Evolutionary conservation across 768 basidiomycete species (phyloP), one percentile per base, ranked within the genome.

Genomic region (Hygrophorus pudorinus): DNA sequence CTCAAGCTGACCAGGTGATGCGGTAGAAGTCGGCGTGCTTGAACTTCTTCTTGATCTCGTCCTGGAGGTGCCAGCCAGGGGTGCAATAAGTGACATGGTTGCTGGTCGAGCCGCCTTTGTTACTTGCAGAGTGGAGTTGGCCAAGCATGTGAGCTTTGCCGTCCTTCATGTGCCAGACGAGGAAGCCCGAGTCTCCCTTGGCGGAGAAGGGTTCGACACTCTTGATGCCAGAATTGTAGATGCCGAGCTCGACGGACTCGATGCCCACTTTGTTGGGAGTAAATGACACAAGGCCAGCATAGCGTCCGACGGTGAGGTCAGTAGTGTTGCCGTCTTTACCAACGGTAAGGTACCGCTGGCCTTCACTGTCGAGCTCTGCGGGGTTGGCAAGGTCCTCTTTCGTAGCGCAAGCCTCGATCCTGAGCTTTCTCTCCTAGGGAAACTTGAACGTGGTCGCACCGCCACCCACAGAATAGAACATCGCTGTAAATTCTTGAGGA

Each of bases 21-120:
- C 70, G 68, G 24, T 78, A 53, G 17, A 64, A 65, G 51, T 78
- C 74, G 14, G 80, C 63, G 47, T 66, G 18, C 66, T 20, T 76
- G 79, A 54, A 68, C 73, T 33, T 71, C 51, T 3, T 61, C 60
- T 49, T 70, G 65, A 4, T 73, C 71, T 51, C 69, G 69, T 75
- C 76, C 7, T 52, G 51, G 20, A 68, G 67, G 32, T 57, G 54
- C 11, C 66, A 47, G 28, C 63, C 61, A 13, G 66, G 73, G 31
- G 78, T 66, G 8, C 73, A 59, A 29, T 71, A 69, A 41, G 72
- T 63, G 41, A 79, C 52, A 28, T 72, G 74, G 39, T 58, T 61
- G 11, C 58, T 37, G 59, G 54, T 0, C 7, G 41, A 42, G 29
- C 41, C 32, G 67, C 70, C 11, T 17, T 37, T 63, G 53, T n/a